phyloP scores from a whole-genome alignment of 2,329 filamentous ascomycete genomes.

The Diaporthe australafricana region DNA sequence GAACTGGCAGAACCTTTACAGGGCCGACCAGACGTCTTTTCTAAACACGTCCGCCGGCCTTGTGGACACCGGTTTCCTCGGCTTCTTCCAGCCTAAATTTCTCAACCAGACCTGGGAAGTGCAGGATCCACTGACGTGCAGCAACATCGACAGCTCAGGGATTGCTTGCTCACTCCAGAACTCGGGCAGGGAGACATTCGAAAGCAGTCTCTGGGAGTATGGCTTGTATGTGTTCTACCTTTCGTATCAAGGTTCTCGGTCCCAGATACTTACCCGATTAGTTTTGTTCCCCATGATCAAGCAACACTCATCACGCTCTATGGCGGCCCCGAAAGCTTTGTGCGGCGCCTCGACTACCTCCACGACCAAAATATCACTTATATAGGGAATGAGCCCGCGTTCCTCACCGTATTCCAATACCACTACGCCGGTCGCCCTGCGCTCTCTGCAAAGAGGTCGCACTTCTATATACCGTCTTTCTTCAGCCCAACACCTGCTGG shows the following conservation, averaged over 20 bases:
- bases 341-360: conserved; percentile 70
- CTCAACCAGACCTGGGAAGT: conserved; percentile 76
- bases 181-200: conserved; percentile 76
- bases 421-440: conserved; percentile 76
- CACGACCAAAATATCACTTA: conserved; percentile 74
- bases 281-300: conserved; percentile 66
- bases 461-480: conserved; percentile 73
- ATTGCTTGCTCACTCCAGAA: conserved; percentile 69
- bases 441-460: conserved; percentile 63
- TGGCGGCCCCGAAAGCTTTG: conserved; percentile 69
- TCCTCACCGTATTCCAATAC: conserved; percentile 75
- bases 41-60: conserved; percentile 47
- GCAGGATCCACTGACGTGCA: conserved; percentile 76
- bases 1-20: conserved; percentile 78
- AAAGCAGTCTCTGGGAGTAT: conserved; percentile 79
- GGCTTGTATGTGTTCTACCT: conserved; percentile 65
- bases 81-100: conserved; percentile 78
- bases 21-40: conserved; percentile 65
- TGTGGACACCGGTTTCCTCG: conserved; percentile 71
- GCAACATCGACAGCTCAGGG: conserved; percentile 62
- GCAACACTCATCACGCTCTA: conserved; percentile 66
- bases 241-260: neutral
- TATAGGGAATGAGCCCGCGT: conserved; percentile 67
- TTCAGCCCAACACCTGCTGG: conserved; percentile 71
- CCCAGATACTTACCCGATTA: conserved; percentile 36